phyloP scores from a whole-genome alignment of 129 eudicot species.

The Gnaphalium uliginosum region DNA sequence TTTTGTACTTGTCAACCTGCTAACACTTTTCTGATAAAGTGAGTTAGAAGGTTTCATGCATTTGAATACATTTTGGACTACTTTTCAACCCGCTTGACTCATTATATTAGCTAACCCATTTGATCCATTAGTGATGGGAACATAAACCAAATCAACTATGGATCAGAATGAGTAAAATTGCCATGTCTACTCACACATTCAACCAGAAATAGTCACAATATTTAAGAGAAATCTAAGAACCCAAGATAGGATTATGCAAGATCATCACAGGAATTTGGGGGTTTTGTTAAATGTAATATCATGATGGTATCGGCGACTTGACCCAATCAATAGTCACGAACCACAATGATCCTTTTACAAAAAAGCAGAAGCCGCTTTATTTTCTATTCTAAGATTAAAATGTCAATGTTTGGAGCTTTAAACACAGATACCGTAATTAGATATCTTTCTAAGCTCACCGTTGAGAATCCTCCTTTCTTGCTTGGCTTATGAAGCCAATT shows the following conservation, averaged over 20 bases:
- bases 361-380: background rate
- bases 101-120: too few species aligned
- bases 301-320: background rate
- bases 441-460: slow-evolving; percentile 67
- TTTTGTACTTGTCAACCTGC: too few species aligned
- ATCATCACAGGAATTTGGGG: background rate
- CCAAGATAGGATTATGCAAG: background rate
- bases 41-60: too few species aligned
- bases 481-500: slow-evolving; percentile 55
- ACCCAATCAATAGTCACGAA: background rate
- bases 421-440: slow-evolving; percentile 65
- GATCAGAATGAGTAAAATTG: too few species aligned
- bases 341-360: background rate
- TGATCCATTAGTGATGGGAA: too few species aligned
- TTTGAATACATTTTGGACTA: too few species aligned
- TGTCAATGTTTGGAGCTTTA: slow-evolving; percentile 25
- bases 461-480: slow-evolving; percentile 49
- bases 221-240: background rate
- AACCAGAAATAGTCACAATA: background rate
- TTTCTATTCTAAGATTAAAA: background rate
- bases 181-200: too few species aligned
- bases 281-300: background rate
- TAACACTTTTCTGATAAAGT: too few species aligned
- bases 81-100: too few species aligned
- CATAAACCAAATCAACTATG: too few species aligned